Percentiles rank a stretch among this genome's conserved stretches.
These are phyloP conservation scores for Tolypocladium tundrense DNA, from an alignment of 2,329 filamentous ascomycete species.

Conservation along the genomic window DNA sequence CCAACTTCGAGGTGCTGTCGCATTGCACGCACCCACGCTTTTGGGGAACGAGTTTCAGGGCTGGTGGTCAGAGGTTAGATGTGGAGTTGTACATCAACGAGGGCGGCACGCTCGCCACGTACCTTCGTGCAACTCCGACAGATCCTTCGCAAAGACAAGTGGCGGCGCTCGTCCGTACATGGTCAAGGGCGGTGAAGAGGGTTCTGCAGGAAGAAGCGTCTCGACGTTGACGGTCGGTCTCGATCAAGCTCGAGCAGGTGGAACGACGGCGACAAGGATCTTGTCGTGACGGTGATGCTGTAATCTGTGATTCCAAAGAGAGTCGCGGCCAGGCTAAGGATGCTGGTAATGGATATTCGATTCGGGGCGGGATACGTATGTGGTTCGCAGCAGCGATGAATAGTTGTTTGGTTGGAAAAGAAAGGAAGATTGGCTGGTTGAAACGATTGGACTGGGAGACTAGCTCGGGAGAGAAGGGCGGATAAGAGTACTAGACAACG, in stretches of 20 bases:
- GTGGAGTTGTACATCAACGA: neutral
- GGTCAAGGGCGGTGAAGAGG: neutral
- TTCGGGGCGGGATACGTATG: neutral
- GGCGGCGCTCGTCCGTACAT: neutral
- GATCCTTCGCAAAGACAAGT: constrained; percentile 11
- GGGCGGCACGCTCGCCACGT: constrained; percentile 5
- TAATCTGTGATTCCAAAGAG: neutral
- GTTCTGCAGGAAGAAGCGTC: neutral
- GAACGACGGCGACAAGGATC: neutral
- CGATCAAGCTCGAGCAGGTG: neutral
- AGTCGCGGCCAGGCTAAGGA: neutral
- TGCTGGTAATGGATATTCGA: neutral
- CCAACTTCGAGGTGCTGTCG: constrained; percentile 25
- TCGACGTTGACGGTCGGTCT: neutral
- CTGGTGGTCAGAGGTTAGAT: constrained; percentile 6
- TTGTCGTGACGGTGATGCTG: neutral
- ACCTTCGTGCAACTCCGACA: constrained; percentile 21
- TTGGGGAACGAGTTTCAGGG: constrained; percentile 26
- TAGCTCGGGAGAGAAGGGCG: constrained; percentile 9
- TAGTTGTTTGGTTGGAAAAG: constrained; percentile 4
- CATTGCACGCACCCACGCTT: constrained; percentile 35
- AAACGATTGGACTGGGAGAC: constrained; percentile 14
- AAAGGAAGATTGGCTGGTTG: constrained; percentile 13
- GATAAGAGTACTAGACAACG: constrained; percentile 9
- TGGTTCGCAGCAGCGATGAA: neutral